phyloP scores from a whole-genome alignment of 352 stramenopile genomes.

The Phytophthora sojae region DNA sequence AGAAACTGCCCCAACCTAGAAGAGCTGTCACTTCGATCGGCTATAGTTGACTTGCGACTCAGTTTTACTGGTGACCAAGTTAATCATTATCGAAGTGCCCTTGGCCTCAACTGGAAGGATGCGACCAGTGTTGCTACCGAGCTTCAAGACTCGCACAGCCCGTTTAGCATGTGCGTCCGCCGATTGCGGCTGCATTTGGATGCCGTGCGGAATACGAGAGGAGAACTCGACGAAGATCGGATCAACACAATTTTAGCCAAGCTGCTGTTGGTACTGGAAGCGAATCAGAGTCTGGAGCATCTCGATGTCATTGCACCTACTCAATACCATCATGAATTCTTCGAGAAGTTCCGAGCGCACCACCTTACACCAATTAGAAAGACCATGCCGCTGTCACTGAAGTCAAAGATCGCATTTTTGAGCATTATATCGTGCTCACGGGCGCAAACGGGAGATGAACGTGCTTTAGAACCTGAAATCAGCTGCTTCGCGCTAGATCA shows the following conservation, averaged over 20 bases:
- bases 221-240: not conserved
- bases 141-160: not conserved
- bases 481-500: not conserved
- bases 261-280: slow-evolving; percentile 14
- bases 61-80: not conserved
- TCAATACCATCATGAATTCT: not conserved
- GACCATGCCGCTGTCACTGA: not conserved
- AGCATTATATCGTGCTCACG: not conserved
- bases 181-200: slow-evolving; percentile 2
- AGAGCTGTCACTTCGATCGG: slow-evolving; percentile 12
- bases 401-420: slow-evolving; percentile 13
- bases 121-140: not conserved
- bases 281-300: not conserved
- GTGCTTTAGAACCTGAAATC: not conserved
- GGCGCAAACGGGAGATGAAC: not conserved
- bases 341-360: not conserved
- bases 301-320: not conserved
- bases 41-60: slow-evolving; percentile 4
- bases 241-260: not conserved
- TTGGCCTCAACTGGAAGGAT: slow-evolving; percentile 7
- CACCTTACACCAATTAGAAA: slow-evolving; percentile 4
- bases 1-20: slow-evolving; percentile 14
- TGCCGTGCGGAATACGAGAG: not conserved
- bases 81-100: not conserved
- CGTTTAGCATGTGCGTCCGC: slow-evolving; percentile 1